phyloP scores from a whole-genome alignment of 441 rosid species.

The Rhodomyrtus psidioides region DNA sequence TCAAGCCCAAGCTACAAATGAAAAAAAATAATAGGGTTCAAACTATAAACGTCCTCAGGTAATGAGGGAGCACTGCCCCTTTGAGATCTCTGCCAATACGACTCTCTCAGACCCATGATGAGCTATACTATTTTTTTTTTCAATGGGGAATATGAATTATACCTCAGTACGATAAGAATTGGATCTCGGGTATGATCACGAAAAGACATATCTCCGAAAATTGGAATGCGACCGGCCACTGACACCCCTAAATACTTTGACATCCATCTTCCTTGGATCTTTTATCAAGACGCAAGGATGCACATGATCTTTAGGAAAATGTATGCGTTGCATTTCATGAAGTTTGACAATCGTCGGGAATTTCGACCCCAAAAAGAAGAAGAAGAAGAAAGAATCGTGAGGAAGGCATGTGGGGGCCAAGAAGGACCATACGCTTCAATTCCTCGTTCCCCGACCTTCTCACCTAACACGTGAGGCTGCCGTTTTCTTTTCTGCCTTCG shows the following conservation, averaged over 20 bases:
- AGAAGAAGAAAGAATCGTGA: no score
- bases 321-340: not conserved
- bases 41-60: no score
- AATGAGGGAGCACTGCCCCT: no score
- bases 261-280: not conserved
- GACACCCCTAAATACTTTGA: not conserved
- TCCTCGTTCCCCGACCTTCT: not conserved
- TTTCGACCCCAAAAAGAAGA: no score
- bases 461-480: not conserved
- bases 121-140: no score
- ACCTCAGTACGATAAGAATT: no score
- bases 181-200: not conserved
- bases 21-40: no score
- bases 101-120: no score
- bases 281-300: not conserved
- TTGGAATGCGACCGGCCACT: not conserved
- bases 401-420: not conserved
- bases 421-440: not conserved
- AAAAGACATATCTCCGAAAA: accelerated
- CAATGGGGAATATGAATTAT: no score
- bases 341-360: not conserved
- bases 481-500: not conserved
- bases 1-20: no score
- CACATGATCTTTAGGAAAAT: not conserved
- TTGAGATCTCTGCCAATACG: accelerated